Base-by-base conservation (phyloP, 192 early-diverging fungal species). In the Gryganskiella cystojenkinii region DNA sequence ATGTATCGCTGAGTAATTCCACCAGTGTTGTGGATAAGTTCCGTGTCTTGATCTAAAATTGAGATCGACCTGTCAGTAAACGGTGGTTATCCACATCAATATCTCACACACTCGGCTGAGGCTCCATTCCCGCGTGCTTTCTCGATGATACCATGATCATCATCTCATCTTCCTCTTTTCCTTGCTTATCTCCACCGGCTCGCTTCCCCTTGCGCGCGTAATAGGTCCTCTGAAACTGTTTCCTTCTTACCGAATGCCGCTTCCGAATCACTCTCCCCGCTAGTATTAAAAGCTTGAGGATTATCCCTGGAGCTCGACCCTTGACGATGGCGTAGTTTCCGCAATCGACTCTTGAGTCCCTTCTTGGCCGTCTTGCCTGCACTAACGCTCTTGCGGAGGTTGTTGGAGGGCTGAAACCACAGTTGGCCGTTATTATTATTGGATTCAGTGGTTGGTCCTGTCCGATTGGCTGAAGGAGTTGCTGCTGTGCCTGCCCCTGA, bases 261-360 rank as follows among this genome's bases (percentile, higher is more conserved):
- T 43, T 78, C 74, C 34, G 74, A 78, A 33, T 78, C 74, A 56
- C 74, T 78, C 33, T 78, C 74, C 3, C 67, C 60, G 54, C 66
- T 76, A 4, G 73, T 76, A 22, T 68, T 68, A 20, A 69, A 78
- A 2, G 65, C 65, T 43, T 52, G 40, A 24, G 56, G 54, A 10
- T 22, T 27, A 31, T 78, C 74, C 8, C 61, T 60, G 20, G 65
- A 58, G 25, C 44, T 56, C 0, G 65, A 76, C 7, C 59, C 44
- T 25, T 61, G 73, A 3, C 58, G 61, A 11, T 57, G 61, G 24
- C 66, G 60, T 24, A 78, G 67, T 28, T 69, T 69, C 44, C 50
- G 56, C 2, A 78, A 25, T 10, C 53, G 35, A 47, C 61, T 78
- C 43, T 78, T 78, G 42, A 78, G 54, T 11, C 73, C 65, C 40